These are phyloP conservation scores for Talaromyces stipitatus DNA, from an alignment of 495 filamentous ascomycete genomes.

Conservation along the genomic window DNA sequence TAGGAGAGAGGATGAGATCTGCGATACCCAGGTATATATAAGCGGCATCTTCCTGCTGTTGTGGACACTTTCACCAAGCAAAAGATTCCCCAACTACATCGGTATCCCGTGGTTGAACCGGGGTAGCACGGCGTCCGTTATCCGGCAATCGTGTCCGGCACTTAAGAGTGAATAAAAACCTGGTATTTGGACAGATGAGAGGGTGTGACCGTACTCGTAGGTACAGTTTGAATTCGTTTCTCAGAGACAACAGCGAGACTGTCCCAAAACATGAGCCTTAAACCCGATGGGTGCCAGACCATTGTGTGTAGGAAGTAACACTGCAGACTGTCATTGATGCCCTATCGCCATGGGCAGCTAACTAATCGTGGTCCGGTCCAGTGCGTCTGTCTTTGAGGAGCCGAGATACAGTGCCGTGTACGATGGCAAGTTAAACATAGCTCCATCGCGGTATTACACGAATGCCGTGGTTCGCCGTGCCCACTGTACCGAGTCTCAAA, in stretches of 20 bases:
- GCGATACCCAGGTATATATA: background rate
- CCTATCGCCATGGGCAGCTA: no score
- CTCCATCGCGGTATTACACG: background rate
- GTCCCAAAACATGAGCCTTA: no score
- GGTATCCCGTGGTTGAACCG: background rate
- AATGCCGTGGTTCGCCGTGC: background rate
- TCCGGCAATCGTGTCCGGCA: background rate
- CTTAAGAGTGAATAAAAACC: no score
- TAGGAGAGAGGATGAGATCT: background rate
- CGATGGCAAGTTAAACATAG: background rate
- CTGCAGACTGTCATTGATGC: no score
- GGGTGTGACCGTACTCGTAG: background rate
- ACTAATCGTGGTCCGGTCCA: no score
- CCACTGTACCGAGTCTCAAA: background rate
- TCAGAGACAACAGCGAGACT: background rate
- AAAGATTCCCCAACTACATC: background rate
- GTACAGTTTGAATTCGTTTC: background rate
- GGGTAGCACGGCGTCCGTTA: background rate
- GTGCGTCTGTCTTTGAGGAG: no score
- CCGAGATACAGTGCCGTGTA: background rate
- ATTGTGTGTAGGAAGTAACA: no score
- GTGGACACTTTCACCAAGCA: background rate
- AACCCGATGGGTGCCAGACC: no score
- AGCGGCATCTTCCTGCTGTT: background rate
- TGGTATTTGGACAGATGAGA: background rate